phyloP scores from a whole-genome alignment of 2,329 filamentous ascomycete species.

The Botryotinia narcissicola region DNA sequence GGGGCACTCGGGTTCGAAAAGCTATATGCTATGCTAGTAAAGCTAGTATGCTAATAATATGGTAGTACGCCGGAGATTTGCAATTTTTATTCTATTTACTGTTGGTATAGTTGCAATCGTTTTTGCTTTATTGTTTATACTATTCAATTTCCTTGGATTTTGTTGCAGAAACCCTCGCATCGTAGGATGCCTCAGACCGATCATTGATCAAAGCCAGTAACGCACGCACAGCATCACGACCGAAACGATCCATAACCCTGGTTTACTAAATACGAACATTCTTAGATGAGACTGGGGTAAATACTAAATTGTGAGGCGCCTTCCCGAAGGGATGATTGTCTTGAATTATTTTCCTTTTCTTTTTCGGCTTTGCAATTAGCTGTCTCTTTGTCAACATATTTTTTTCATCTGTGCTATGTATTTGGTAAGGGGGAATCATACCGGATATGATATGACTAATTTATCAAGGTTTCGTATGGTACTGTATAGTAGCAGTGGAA shows the following conservation, averaged over 20 bases:
- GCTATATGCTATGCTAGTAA: not conserved
- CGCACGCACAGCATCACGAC: constrained; percentile 9
- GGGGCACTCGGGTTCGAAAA: constrained; percentile 18
- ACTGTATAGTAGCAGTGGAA: constrained; percentile 16
- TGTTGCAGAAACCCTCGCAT: constrained; percentile 5
- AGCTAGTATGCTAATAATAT: not conserved
- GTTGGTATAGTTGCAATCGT: not conserved
- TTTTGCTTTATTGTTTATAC: constrained; percentile 7
- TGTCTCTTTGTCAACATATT: constrained; percentile 10
- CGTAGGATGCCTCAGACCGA: not conserved
- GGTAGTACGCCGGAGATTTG: constrained; percentile 10
- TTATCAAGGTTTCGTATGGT: constrained; percentile 12
- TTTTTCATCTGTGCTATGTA: constrained; percentile 9
- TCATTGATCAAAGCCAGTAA: constrained; percentile 14
- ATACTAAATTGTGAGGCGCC: constrained; percentile 21
- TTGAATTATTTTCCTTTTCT: constrained; percentile 21
- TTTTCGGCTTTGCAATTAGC: constrained; percentile 1
- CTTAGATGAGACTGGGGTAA: constrained; percentile 23
- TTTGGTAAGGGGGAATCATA: constrained; percentile 13
- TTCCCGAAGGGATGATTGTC: constrained; percentile 32
- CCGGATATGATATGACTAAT: constrained; percentile 20
- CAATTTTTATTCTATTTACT: not conserved
- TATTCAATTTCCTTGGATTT: not conserved
- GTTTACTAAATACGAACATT: constrained; percentile 22
- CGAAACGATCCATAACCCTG: constrained; percentile 11